Base-by-base conservation (phyloP, 2,329 filamentous ascomycete species). In the Scytalidium lignicola region DNA sequence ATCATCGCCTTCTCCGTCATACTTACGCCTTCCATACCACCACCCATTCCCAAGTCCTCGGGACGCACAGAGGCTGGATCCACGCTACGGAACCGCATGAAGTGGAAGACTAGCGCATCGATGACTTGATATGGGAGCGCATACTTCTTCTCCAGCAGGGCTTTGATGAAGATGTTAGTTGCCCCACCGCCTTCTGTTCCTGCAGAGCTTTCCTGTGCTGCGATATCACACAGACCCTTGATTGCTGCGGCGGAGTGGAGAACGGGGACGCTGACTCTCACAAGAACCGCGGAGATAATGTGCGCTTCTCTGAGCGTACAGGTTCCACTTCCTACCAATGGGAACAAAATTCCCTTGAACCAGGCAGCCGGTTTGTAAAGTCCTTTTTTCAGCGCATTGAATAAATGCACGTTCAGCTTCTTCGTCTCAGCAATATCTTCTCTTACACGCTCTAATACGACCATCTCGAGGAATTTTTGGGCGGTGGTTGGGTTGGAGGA, bases 311-410 rank as follows among this genome's bases (percentile, higher is more conserved):
- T 83, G 45, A 97, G 72, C 0, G 91, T 96, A 71, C 91, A 96
- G n/a, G 85, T 90, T 22, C 90, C 88, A 45, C 84, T 87, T 8
- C 80, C 81, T 9, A 96, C 84, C 17, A 99, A 79, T 1, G 93
- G 93, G 65, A 97, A 97, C 15, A 99, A 75, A 58, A 99, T 83
- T 3, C 91, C 93, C 68, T 96, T 96, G 79, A 99, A 99, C 70
- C 95, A 99, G 17, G 91, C 90, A 0, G 89, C 86, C 6, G 93
- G 93, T 67, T 96, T 95, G 74, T 96, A 96, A 13, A 96, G 77
- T 7, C 82, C 83, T 66, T 96, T 96, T 71, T 96, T 96, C 50
- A 99, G 74, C 0, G 90, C 82, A 61, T 95, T 92, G 78, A 96
- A 99, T 7, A 97, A 76, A 67, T 99, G 93, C 0, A 96, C 86